Conservation (phyloP, 345 rosid species). For the Corchorus olitorius region DNA sequence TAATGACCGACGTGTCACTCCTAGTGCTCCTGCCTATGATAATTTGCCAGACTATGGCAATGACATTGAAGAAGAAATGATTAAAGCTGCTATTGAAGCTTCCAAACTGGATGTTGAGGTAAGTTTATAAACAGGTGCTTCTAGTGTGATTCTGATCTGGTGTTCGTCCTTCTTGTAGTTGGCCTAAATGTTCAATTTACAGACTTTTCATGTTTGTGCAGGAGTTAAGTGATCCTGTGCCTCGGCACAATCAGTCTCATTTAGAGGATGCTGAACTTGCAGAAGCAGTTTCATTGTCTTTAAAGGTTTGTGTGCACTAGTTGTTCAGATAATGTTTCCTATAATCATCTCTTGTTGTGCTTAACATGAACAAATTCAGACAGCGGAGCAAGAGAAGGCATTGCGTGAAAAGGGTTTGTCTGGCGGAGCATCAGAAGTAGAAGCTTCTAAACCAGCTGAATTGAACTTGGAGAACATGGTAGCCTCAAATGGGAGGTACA, state of each 20-base stretch:
- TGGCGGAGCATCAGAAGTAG: constrained; percentile 47
- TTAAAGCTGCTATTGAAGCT: constrained; percentile 98
- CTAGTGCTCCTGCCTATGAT: constrained; percentile 49
- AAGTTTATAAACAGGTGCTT: constrained; percentile 9
- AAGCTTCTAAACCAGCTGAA: constrained; percentile 41
- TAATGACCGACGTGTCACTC: constrained; percentile 31
- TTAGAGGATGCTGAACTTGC: constrained; percentile 65
- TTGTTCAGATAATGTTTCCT: constrained; percentile 11
- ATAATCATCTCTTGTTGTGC: constrained; percentile 6
- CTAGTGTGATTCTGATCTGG: background rate
- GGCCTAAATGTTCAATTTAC: constrained; percentile 10
- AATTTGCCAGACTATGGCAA: constrained; percentile 53
- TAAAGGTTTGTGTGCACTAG: constrained; percentile 48
- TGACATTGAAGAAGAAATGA: constrained; percentile 99
- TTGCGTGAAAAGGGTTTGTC: constrained; percentile 40
- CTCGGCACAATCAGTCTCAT: constrained; percentile 42
- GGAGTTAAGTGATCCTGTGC: constrained; percentile 48
- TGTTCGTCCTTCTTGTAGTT: background rate
- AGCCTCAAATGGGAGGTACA: constrained; percentile 76
- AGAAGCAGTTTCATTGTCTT: constrained; percentile 67
- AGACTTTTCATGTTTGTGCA: constrained; percentile 26
- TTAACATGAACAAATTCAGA: constrained; percentile 47
- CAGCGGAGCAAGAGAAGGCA: constrained; percentile 73
- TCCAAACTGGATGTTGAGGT: constrained; percentile 77
- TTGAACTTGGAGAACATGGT: constrained; percentile 39